Percentiles rank a stretch among this genome's conserved stretches.
Evolutionary conservation across 352 stramenopile genomes (phyloP).

Genomic region (Pythium volutum): DNA sequence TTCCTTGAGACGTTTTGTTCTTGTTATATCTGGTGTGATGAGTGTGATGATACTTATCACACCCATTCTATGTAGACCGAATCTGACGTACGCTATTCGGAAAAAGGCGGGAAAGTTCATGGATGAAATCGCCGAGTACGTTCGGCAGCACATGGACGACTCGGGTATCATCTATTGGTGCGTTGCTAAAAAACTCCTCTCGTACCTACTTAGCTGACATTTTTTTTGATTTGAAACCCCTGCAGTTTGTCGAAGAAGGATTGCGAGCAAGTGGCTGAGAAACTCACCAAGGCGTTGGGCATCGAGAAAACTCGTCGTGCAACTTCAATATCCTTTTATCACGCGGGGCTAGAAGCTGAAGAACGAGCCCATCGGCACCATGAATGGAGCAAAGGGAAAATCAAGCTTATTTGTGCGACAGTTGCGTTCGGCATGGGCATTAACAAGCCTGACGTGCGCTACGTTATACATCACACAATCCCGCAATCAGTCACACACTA

Average conservation of each 20-base stretch:
- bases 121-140: conserved; percentile 73
- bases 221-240: neutral
- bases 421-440: conserved; percentile 90
- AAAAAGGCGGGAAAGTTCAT: conserved; percentile 82
- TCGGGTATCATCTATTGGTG: conserved; percentile 90
- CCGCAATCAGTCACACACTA: conserved; percentile 89
- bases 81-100: conserved; percentile 82
- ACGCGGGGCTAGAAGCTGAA: conserved; percentile 70
- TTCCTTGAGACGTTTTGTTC: neutral
- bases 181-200: neutral
- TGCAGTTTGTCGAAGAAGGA: conserved; percentile 85
- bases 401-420: conserved; percentile 87
- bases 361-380: conserved; percentile 77
- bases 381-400: conserved; percentile 89
- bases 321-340: conserved; percentile 80
- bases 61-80: conserved; percentile 41
- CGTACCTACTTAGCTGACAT: neutral
- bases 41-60: neutral
- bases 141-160: conserved; percentile 79
- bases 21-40: neutral
- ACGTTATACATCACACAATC: conserved; percentile 88
- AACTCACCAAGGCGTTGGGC: conserved; percentile 74
- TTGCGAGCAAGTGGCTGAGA: conserved; percentile 79
- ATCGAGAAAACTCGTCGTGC: conserved; percentile 69
- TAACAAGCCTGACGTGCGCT: conserved; percentile 87